Evolutionary conservation across 257 asterid genomes (phyloP), one percentile per base, ranked within the genome.

Genomic region (Schizonepeta tenuifolia): DNA sequence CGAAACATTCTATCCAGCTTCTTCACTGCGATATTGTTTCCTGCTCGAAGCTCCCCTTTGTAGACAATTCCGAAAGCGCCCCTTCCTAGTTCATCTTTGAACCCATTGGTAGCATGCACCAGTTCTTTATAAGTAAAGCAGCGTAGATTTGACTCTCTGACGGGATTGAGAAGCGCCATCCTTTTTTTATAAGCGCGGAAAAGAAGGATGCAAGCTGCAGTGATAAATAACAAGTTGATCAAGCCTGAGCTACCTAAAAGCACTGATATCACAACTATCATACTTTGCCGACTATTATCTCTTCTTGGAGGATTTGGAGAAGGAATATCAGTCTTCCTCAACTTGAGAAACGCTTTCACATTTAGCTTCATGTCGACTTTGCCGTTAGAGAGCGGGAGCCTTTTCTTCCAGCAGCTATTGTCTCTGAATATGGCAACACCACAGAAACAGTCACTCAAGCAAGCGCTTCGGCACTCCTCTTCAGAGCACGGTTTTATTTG

Each of bases 351-450:
- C 46, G 85, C 87, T 57, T 35, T 86, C 9, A 70, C 10, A 1
- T 17, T 35, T 5, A 75, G 63, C 40, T 22, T 2, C 0, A 12
- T 9, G 56, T 84, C 87, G 2, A 64, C 15, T 72, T 77, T 75
- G 54, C 96, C 95, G 67, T 91, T 87, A 5, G 95, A 86, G 35
- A 89, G 78, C 3, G 96, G 96, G 20, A 84, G 71, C 79, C 56
- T 84, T 87, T 91, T 91, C 82, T 87, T 89, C 95, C 96, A 89
- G 60, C 97, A 91, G 73, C 62, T 79, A 6, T 62, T 59, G 24
- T 0, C 1, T 54, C 86, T 77, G 75, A 35, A 77, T 50, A 89
- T 73, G 0, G 90, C 66, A 18, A 66, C 93, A 21, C 67, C 80
- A n/a, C 96, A 89, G 18, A 91, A 63, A 73, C 91, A 86, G 69